These are phyloP conservation scores for Mycena venus DNA, from an alignment of 768 basidiomycete genomes.

Conservation along the genomic window DNA sequence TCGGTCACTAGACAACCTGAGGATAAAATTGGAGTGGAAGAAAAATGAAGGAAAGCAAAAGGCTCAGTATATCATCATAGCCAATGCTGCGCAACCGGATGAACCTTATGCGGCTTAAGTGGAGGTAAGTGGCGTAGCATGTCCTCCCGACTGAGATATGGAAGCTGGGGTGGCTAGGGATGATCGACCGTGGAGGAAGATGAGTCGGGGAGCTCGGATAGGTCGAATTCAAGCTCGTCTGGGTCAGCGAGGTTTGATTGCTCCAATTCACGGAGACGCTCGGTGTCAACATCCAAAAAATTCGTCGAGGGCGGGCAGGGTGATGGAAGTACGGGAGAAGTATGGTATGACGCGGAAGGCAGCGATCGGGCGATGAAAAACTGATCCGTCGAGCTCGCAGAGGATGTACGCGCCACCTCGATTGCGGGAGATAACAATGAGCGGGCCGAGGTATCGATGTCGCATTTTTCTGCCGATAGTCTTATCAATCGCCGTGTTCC, in stretches of 20 bases:
- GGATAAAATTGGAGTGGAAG: too few species aligned
- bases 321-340: constrained; percentile 16
- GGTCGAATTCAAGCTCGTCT: neutral
- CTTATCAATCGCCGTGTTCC: too few species aligned
- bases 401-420: too few species aligned
- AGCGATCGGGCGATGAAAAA: constrained; percentile 36
- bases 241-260: too few species aligned
- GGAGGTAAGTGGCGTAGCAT: neutral
- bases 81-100: neutral
- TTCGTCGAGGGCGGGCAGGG: constrained; percentile 18
- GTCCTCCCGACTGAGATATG: neutral
- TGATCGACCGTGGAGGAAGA: neutral
- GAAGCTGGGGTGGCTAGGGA: neutral
- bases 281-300: too few species aligned
- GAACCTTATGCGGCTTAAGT: neutral
- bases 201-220: neutral
- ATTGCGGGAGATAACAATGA: too few species aligned
- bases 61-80: neutral
- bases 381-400: constrained; percentile 32
- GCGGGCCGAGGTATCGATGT: too few species aligned
- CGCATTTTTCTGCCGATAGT: too few species aligned
- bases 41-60: neutral
- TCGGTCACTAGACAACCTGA: neutral
- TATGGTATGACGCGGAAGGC: constrained; percentile 42
- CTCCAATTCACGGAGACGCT: too few species aligned